phyloP scores from a whole-genome alignment of 1,284 basidiomycete genomes.

The Mixia osmundae region DNA sequence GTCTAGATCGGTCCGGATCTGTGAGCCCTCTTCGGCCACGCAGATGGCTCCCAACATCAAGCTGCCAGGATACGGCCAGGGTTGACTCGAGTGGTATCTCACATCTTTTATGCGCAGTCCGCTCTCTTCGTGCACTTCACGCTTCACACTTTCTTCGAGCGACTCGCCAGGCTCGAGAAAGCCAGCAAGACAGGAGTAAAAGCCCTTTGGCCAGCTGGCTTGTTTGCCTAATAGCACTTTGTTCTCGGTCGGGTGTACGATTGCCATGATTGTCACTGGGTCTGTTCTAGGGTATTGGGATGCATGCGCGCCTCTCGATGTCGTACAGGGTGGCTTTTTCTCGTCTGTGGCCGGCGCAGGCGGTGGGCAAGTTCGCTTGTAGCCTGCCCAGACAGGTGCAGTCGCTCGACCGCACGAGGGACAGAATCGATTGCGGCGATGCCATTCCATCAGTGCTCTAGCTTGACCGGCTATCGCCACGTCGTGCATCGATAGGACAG shows the following conservation, averaged over 20 bases:
- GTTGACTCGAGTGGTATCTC: constrained; percentile 62
- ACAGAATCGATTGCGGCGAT: constrained; percentile 59
- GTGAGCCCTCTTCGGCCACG: constrained; percentile 23
- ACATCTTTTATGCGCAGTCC: constrained; percentile 66
- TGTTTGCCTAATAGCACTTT: constrained; percentile 59
- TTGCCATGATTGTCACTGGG: constrained; percentile 70
- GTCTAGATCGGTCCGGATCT: constrained; percentile 67
- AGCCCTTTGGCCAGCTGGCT: constrained; percentile 31
- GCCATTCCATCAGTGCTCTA: constrained; percentile 70
- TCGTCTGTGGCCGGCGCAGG: constrained; percentile 40
- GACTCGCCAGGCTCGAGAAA: constrained; percentile 80
- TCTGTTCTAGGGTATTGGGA: constrained; percentile 71
- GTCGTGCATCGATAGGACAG: constrained; percentile 30
- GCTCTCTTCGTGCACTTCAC: constrained; percentile 88
- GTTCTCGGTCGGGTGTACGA: constrained; percentile 46
- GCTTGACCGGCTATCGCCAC: constrained; percentile 51
- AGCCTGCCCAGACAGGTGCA: constrained; percentile 81
- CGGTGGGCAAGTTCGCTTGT: constrained; percentile 66
- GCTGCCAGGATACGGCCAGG: constrained; percentile 29
- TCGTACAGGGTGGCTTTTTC: constrained; percentile 21
- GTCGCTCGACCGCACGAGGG: constrained; percentile 58
- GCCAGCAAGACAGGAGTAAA: constrained; percentile 71
- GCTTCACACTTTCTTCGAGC: constrained; percentile 75
- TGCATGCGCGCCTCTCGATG: constrained; percentile 59
- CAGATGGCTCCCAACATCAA: constrained; percentile 24